Percentiles rank a stretch among this genome's conserved stretches.
Conservation (phyloP, 1,284 basidiomycete species). For the Hymenochaete sp. region DNA sequence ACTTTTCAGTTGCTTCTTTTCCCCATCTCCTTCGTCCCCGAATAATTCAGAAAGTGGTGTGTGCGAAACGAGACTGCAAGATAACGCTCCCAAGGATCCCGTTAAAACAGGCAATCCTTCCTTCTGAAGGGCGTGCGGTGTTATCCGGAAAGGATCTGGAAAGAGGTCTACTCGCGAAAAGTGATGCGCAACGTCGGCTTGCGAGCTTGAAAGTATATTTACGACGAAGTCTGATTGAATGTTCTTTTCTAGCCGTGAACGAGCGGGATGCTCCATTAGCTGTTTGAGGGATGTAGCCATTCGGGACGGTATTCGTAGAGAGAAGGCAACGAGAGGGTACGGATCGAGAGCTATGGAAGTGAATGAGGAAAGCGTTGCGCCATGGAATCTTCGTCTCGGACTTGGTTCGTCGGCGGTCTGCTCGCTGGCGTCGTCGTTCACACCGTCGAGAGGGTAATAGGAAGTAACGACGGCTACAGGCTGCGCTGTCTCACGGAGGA, state of each 20-base stretch:
- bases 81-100: slow-evolving; percentile 50
- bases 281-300: slow-evolving; percentile 58
- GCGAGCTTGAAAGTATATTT: slow-evolving; percentile 58
- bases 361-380: slow-evolving; percentile 88
- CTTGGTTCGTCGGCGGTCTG: slow-evolving; percentile 2
- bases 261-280: slow-evolving; percentile 20
- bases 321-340: slow-evolving; percentile 78
- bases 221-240: slow-evolving; percentile 41
- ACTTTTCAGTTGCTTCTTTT: slow-evolving; percentile 8
- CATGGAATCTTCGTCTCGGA: slow-evolving; percentile 45
- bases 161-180: slow-evolving; percentile 61
- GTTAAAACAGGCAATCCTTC: slow-evolving; percentile 52
- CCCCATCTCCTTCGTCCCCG: not conserved
- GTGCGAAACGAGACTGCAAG: slow-evolving; percentile 38
- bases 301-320: slow-evolving; percentile 80
- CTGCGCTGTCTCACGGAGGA: slow-evolving; percentile 51
- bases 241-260: not conserved
- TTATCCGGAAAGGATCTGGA: slow-evolving; percentile 44
- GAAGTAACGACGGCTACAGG: slow-evolving; percentile 56
- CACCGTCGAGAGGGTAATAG: slow-evolving; percentile 26
- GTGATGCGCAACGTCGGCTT: slow-evolving; percentile 43
- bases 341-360: slow-evolving; percentile 87
- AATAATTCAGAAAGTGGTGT: slow-evolving; percentile 17
- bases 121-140: slow-evolving; percentile 33
- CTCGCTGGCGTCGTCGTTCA: slow-evolving; percentile 9